Evolutionary conservation across 2,329 filamentous ascomycete genomes (phyloP).

Genomic region (Alternaria brassicae): DNA sequence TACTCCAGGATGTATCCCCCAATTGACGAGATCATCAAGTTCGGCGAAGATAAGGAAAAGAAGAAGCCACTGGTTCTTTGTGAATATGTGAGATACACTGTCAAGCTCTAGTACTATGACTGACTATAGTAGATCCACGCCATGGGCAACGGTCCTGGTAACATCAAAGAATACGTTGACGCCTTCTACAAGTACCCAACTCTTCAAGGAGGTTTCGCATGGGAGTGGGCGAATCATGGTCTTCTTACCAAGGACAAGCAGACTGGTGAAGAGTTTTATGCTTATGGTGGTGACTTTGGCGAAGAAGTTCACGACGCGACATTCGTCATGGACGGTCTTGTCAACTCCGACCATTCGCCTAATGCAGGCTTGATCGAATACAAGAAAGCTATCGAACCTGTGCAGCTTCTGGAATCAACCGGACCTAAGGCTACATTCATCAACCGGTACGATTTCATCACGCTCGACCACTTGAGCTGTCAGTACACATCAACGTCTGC

Average conservation of each 20-base stretch:
- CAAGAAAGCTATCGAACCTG: constrained; percentile 55
- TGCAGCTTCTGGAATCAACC: constrained; percentile 41
- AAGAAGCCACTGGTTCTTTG: constrained; percentile 65
- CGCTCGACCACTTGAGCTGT: constrained; percentile 46
- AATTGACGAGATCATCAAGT: constrained; percentile 59
- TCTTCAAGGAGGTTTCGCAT: constrained; percentile 67
- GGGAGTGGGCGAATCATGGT: constrained; percentile 58
- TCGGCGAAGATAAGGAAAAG: constrained; percentile 52
- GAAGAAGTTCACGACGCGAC: constrained; percentile 52
- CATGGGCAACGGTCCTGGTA: constrained; percentile 78
- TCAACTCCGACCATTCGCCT: constrained; percentile 52
- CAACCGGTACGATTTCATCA: constrained; percentile 48
- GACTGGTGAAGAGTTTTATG: constrained; percentile 51
- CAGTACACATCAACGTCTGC: constrained; percentile 24
- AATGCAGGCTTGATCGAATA: constrained; percentile 53
- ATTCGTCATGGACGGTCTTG: constrained; percentile 56
- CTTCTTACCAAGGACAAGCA: constrained; percentile 51
- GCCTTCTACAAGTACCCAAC: constrained; percentile 66
- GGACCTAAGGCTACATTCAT: constrained; percentile 38
- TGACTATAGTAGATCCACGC: constrained; percentile 56
- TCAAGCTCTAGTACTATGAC: neutral
- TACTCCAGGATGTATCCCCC: constrained; percentile 72
- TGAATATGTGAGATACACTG: constrained; percentile 52
- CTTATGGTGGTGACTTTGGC: constrained; percentile 55
- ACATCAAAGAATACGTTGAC: constrained; percentile 71